Evolutionary conservation across 2,329 filamentous ascomycete species (phyloP), one percentile per base, ranked within the genome.

Genomic region (Nothophoma quercina): DNA sequence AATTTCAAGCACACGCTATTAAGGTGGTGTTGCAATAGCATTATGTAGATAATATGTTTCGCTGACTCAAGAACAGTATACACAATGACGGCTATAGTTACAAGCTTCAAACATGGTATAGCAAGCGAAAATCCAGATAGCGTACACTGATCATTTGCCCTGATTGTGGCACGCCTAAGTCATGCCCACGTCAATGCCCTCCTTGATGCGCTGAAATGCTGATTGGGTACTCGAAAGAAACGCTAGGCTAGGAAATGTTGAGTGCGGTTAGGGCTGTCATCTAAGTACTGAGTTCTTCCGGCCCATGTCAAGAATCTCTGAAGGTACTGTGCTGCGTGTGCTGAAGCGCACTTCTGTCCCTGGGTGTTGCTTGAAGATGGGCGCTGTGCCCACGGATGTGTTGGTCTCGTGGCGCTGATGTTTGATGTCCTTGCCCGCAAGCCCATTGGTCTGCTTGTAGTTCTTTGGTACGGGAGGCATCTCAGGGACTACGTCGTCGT

Each of bases 281-380:
- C 51, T 58, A 33, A 67, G 38, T 10, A 62, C 64, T 5, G 58
- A 58, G 19, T 67, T 67, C 28, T 61, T 39, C 18, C 61, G 36
- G 16, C 64, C 63, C 62, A 63, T 65, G 38, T 76, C 71, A 45
- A 77, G 47, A 15, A 77, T 72, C 58, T 75, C 73, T 13, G 67
- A 72, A 5, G 74, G 72, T 6, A 77, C 72, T 3, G 63, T 60
- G 39, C 74, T 75, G 16, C 69, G 59, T 32, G 67, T 68, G 38
- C 70, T 74, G 55, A 77, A 73, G 43, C 70, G 51, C 4, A 77
- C 73, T 55, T 77, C 72, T 5, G 67, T 73, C 16, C 74, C 74
- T 3, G 74, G 74, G 34, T 77, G 74, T 25, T 68, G 66, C 38
- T 68, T 64, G 62, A 77, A 77, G 22, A 77, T 70, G 1, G 73